phyloP scores from a whole-genome alignment of 2,329 filamentous ascomycete genomes.

The Shiraia sp. region DNA sequence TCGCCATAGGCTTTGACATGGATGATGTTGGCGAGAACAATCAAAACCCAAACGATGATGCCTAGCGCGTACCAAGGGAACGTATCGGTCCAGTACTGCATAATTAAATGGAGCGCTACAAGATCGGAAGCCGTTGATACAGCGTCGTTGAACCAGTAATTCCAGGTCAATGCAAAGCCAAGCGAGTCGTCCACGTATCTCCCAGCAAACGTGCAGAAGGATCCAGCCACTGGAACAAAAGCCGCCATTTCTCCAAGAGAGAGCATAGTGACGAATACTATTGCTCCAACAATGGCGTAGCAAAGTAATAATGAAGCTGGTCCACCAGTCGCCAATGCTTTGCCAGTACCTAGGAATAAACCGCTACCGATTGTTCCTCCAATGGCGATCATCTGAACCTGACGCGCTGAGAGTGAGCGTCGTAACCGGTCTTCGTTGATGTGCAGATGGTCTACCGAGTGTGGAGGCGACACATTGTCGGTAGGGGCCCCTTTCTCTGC shows the following conservation, averaged over 20 bases:
- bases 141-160: conserved; percentile 39
- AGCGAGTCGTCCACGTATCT: conserved; percentile 66
- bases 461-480: conserved; percentile 6
- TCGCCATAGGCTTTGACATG: conserved; percentile 44
- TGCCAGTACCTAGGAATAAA: conserved; percentile 63
- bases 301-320: conserved; percentile 39
- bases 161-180: conserved; percentile 36
- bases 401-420: conserved; percentile 46
- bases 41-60: conserved; percentile 38
- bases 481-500: conserved; percentile 19
- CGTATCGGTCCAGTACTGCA: conserved; percentile 42
- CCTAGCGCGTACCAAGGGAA: conserved; percentile 38
- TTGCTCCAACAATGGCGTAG: conserved; percentile 41
- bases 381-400: conserved; percentile 66
- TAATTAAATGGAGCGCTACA: conserved; percentile 37
- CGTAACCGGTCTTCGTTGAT: conserved; percentile 29
- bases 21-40: conserved; percentile 42
- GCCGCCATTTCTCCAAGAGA: conserved; percentile 45
- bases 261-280: conserved; percentile 42
- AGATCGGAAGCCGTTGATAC: conserved; percentile 42
- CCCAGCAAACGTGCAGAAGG: conserved; percentile 33
- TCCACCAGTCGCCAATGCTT: conserved; percentile 55
- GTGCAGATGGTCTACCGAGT: conserved; percentile 14
- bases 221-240: conserved; percentile 41
- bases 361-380: conserved; percentile 64